Evolutionary conservation across 257 asterid species (phyloP), one percentile per base, ranked within the genome.

Genomic region (Cinchona pubescens): DNA sequence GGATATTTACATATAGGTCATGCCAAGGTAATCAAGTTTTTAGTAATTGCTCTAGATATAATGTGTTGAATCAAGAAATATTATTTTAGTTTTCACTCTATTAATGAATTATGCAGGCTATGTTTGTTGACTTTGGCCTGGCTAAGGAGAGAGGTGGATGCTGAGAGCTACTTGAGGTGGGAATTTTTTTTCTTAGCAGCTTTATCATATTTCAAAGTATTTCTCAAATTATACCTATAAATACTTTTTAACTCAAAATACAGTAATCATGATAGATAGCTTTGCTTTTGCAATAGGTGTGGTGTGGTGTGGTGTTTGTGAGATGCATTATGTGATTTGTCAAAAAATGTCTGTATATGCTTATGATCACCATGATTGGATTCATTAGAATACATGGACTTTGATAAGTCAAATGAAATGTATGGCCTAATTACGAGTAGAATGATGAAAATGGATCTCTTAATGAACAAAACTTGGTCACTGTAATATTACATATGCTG

Each of bases 1-100:
- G 99, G 99, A 70, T 92, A 86, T 86, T 84, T 95, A 61, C 99
- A 94, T 82, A 94, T 94, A 56, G 99, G 99, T 70, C 99, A 94
- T 69, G 97, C 99, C 58, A 94, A 94, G 99, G 99, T 94, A 77
- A 77, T 73, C 70, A 62, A 67, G 71, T 71, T 73, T 49, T 71
- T 58, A 38, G 72, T 76, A 63, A 72, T 77, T 66, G 10, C 58
- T 51, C 49, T 58, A 18, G n/a, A 11, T 70, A 48, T 72, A 12
- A 27, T 10, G 4, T 60, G 56, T 69, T 40, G 48, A 59, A 67
- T 48, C 77, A 79, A 64, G 53, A 30, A 56, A 62, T 68, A 29
- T 15, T 21, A 62, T 68, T 76, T 29, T 75, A 40, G 56, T 58
- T 29, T 49, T 63, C 23, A 75, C 63, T 67, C 53, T 25, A 15